Evolutionary conservation across 331 rosid species (phyloP), one percentile per base, ranked within the genome.

Genomic region (Quercus lobata): DNA sequence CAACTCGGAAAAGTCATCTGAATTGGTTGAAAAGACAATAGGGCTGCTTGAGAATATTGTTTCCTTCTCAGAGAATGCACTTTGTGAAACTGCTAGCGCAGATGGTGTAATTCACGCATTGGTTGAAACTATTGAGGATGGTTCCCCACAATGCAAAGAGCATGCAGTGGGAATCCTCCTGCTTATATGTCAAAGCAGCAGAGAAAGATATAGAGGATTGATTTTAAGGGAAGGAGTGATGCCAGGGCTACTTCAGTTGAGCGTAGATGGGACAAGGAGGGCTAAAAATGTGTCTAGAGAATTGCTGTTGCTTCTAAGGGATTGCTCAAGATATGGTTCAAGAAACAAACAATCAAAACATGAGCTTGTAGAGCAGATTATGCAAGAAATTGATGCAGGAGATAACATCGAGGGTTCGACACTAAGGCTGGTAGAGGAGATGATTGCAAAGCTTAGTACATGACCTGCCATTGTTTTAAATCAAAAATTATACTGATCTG

Each of bases 231-330:
- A 88, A 60, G 98, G 98, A n/a, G 95, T 85, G 24, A 89, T 93
- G 92, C 97, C 98, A 0, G 93, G 97, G 11, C 76, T 93, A 85
- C 95, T 93, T 81, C 95, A 93, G 90, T 77, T 91, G 82, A 90
- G 90, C 0, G 87, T 87, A 72, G 95, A 91, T 29, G 98, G 98
- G 57, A 88, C 98, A 2, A 19, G 87, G 86, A 78, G 87, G 53
- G 95, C 92, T 12, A 90, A 82, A 77, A 68, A 75, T 19, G 63
- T 65, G 80, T 88, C 97, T 22, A 22, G 76, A 35, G 88, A 93
- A 60, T 21, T 90, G 84, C 27, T 91, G 80, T 72, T 91, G 66
- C 95, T 93, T 44, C 82, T 93, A 63, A 88, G 95, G 80, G 98
- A 90, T 7, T 75, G 91, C 82, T 78, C 91, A 1, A 76, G 69